Evolutionary conservation across 148 eudicot species (phyloP).

Genomic region (Silene latifolia): DNA sequence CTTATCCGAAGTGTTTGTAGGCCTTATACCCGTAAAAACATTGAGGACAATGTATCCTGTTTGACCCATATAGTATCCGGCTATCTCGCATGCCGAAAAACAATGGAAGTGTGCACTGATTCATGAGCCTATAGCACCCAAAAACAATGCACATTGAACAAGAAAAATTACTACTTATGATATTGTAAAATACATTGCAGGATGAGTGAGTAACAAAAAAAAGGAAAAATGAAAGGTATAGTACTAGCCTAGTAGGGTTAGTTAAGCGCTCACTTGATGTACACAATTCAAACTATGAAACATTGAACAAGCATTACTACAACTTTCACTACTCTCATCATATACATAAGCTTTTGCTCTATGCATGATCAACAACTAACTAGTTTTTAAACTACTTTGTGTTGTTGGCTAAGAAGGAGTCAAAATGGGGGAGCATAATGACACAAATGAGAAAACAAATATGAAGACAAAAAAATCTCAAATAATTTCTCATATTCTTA

Average conservation of each 20-base stretch:
- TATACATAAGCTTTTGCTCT: not conserved
- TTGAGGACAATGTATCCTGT: not conserved
- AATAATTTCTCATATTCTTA: too few species aligned
- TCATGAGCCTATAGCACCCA: not conserved
- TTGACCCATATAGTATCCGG: not conserved
- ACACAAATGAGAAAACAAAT: not conserved
- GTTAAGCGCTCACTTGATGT: not conserved
- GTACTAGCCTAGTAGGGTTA: too few species aligned
- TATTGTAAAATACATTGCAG: not conserved
- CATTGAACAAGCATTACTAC: not conserved
- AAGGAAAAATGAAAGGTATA: not conserved
- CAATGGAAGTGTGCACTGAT: not conserved
- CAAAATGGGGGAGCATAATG: not conserved
- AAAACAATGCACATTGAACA: not conserved
- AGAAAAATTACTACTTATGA: too few species aligned
- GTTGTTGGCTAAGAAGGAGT: not conserved
- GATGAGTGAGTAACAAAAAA: not conserved
- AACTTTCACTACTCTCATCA: not conserved
- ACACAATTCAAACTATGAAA: not conserved
- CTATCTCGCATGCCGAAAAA: not conserved
- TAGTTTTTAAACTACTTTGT: not conserved
- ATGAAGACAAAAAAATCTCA: not conserved
- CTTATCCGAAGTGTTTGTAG: conserved; percentile 21
- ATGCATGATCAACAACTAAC: not conserved
- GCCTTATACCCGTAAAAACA: too few species aligned